Base-by-base conservation (phyloP, 371 early-diverging fungal species). In the Chytridiales sp. region DNA sequence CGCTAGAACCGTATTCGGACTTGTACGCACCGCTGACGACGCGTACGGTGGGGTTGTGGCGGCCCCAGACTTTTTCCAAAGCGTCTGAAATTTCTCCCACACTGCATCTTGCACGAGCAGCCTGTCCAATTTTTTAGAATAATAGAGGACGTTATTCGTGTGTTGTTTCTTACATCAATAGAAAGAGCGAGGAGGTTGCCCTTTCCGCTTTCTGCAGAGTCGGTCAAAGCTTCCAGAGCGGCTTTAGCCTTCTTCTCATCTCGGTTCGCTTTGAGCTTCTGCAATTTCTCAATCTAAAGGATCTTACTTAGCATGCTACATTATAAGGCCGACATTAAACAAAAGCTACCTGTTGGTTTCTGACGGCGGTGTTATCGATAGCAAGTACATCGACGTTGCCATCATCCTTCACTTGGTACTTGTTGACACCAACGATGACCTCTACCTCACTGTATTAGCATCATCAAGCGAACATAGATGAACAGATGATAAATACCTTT, bases 361-460 rank as follows among this genome's bases (percentile, higher is more conserved):
- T 73, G 30, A 92, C 92, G 29, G 68, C 68, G 2, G 81, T 78
- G 68, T 92, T 92, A 62, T 92, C 90, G 47, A 92, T 91, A 8
- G 86, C 80, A 49, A 86, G 76, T 3, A 89, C 88, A 17, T 92
- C 91, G 34, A 91, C 77, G 22, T 44, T 56, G 26, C 82, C 86
- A 47, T 87, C 86, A 40, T 81, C 81, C 35, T 79, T 81, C 52
- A 88, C 59, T 4, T 80, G 68, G 76, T 87, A 92, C 79, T 91
- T 91, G 79, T 92, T 92, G 34, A 92, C 92, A 58, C 92, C 92
- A 32, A 92, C 90, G 64, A 92, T 91, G 26, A 82, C 79, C 66
- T 89, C 88, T 84, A 66, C 6, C 22, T 13, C 36, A 30, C 41
- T 13, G n/a, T n/a, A n/a, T n/a, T n/a, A n/a, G n/a, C n/a, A n/a